A percentile compares a stretch with the other conserved stretches of the same genome.
phyloP scores from a whole-genome alignment of 2,329 filamentous ascomycete genomes.

The Metarhizium robertsii region DNA sequence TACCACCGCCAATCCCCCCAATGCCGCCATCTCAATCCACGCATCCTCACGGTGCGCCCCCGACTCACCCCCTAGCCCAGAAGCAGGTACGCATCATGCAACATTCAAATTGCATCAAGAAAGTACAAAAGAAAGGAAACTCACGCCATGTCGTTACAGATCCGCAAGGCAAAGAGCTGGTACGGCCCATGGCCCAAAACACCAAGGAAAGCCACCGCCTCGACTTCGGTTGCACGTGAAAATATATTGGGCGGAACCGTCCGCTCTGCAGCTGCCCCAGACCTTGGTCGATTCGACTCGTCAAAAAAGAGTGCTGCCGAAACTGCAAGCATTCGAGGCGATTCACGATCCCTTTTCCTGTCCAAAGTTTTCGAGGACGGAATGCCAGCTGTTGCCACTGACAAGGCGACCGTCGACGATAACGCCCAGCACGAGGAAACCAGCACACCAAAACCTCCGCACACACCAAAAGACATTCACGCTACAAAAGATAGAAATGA shows the following conservation, averaged over 20 bases:
- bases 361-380: constrained; percentile 17
- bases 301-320: constrained; percentile 25
- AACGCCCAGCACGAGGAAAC: constrained; percentile 1
- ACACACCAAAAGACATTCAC: background rate
- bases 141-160: constrained; percentile 20
- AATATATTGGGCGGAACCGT: constrained; percentile 49
- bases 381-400: background rate
- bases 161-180: constrained; percentile 48
- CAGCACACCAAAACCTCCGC: background rate
- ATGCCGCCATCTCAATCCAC: constrained; percentile 2
- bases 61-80: constrained; percentile 1
- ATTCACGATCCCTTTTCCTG: constrained; percentile 12
- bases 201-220: constrained; percentile 50
- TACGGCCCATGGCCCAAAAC: constrained; percentile 52
- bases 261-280: constrained; percentile 33
- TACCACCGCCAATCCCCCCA: background rate
- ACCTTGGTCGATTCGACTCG: constrained; percentile 42
- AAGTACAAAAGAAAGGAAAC: background rate
- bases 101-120: background rate
- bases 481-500: background rate
- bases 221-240: constrained; percentile 51
- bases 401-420: background rate
- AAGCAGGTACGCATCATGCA: constrained; percentile 7
- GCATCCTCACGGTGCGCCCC: background rate
- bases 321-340: constrained; percentile 19